Conservation (phyloP, 2,329 filamentous ascomycete species). For the Alternaria brassicicola region DNA sequence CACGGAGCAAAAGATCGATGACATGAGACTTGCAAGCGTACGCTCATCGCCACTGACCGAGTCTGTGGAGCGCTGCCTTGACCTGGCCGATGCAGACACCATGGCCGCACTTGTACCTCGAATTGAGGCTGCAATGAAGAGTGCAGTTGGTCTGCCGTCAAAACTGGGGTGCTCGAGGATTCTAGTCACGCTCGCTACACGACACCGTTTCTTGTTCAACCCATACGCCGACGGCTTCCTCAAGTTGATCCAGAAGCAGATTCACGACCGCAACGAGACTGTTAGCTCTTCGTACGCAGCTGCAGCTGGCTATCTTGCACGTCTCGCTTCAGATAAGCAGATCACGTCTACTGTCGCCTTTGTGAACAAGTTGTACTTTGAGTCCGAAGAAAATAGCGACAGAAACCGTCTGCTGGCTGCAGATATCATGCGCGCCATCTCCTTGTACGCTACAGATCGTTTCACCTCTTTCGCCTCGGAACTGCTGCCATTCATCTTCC, state of each 20-base stretch:
- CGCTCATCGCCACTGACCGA: constrained; percentile 89
- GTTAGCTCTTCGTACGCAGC: constrained; percentile 88
- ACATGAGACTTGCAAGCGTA: constrained; percentile 79
- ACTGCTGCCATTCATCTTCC: constrained; percentile 84
- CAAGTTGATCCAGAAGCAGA: constrained; percentile 76
- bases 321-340: constrained; percentile 64
- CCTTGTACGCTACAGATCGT: constrained; percentile 86
- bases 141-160: constrained; percentile 86
- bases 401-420: constrained; percentile 74
- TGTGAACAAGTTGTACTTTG: constrained; percentile 75
- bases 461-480: constrained; percentile 78
- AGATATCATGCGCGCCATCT: constrained; percentile 81
- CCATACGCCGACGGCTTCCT: constrained; percentile 79
- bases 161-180: constrained; percentile 91
- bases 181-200: constrained; percentile 81
- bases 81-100: constrained; percentile 77
- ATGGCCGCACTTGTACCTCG: constrained; percentile 75
- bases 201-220: constrained; percentile 75
- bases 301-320: constrained; percentile 83
- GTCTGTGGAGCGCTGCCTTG: constrained; percentile 86
- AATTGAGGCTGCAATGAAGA: constrained; percentile 80
- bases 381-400: constrained; percentile 77
- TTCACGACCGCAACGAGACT: constrained; percentile 91
- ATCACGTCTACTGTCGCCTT: constrained; percentile 61
- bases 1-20: constrained; percentile 88